Evolutionary conservation across 2,329 filamentous ascomycete genomes (phyloP), one percentile per base, ranked within the genome.

Genomic region (Calonectria hongkongensis): DNA sequence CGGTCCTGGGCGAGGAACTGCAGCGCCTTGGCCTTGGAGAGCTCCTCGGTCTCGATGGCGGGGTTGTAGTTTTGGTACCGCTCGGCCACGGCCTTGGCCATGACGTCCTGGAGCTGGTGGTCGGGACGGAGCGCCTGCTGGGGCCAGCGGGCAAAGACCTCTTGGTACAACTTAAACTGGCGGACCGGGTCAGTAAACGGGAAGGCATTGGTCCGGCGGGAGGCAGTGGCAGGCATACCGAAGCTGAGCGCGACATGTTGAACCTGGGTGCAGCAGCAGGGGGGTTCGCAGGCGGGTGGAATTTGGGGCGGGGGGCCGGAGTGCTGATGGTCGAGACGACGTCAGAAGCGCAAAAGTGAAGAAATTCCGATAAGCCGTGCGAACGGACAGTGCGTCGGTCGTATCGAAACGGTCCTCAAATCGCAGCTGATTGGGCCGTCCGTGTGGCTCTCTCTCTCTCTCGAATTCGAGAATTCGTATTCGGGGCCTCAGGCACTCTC

Each of bases 71-170:
- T 77, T 41, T 81, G 74, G 78, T 82, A 85, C 62, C 84, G 84
- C 69, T 82, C 81, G 71, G 83, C 76, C 62, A 85, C 80, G 36
- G 79, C 78, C 71, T 83, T 82, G 71, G 80, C 79, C 62, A 93
- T 83, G 41, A 90, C 86, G 75, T 90, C 87, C 78, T 90, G 90
- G 76, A 94, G 87, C 81, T 93, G 91, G 80, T 89, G 87, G 71
- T 92, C 88, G 9, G 92, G 92, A 0, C 92, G 90, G 54, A 94
- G 86, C 71, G 86, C 85, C 79, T 93, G 92, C 78, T 89, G 89
- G 56, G 92, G 92, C 92, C 92, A 94, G 74, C 87, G 87, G 70
- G 87, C 85, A 68, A 85, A 82, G 75, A 81, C 83, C 70, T 85
- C 83, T 63, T 80, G 77, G 78, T 85, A 85, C 58, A 84, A 80